Evolutionary conservation across 2,329 filamentous ascomycete genomes (phyloP).

Genomic region (Rutstroemia sydowiana): DNA sequence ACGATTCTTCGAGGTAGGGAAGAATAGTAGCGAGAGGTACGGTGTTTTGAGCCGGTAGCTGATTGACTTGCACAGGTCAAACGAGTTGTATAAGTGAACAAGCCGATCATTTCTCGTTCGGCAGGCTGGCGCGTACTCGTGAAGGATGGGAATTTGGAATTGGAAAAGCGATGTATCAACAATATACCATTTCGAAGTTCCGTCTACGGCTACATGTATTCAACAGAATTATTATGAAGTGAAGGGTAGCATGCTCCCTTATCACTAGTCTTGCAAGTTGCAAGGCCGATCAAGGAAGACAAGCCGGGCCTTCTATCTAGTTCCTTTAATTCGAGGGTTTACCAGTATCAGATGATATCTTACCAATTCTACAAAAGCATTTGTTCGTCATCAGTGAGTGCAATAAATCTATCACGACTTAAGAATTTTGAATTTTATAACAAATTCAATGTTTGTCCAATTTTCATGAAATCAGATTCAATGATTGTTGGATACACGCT

Average conservation of each 20-base stretch:
- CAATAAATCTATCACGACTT: no score
- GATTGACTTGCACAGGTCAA: slow-evolving; percentile 43
- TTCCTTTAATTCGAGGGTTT: no score
- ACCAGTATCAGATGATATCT: no score
- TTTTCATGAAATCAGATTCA: no score
- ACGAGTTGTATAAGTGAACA: slow-evolving; percentile 47
- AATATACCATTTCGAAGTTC: slow-evolving; percentile 1
- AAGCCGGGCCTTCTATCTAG: no score
- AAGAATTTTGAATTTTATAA: no score
- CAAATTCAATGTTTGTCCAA: no score
- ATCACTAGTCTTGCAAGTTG: not conserved
- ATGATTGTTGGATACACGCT: no score
- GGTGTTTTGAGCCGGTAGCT: slow-evolving; percentile 25
- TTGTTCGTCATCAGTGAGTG: no score
- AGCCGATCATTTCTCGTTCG: slow-evolving; percentile 11
- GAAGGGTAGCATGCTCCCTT: not conserved
- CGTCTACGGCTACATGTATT: not conserved
- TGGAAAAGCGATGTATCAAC: slow-evolving; percentile 14
- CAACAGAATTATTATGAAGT: not conserved
- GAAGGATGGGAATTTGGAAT: slow-evolving; percentile 9
- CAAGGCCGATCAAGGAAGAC: no score
- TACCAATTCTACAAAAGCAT: no score
- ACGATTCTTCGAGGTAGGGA: slow-evolving; percentile 81
- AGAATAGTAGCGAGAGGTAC: slow-evolving; percentile 28
- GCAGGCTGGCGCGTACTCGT: slow-evolving; percentile 21